A percentile compares a stretch with the other conserved stretches of the same genome.
phyloP scores from a whole-genome alignment of 768 basidiomycete species.

The Gloeostereum incarnatum region DNA sequence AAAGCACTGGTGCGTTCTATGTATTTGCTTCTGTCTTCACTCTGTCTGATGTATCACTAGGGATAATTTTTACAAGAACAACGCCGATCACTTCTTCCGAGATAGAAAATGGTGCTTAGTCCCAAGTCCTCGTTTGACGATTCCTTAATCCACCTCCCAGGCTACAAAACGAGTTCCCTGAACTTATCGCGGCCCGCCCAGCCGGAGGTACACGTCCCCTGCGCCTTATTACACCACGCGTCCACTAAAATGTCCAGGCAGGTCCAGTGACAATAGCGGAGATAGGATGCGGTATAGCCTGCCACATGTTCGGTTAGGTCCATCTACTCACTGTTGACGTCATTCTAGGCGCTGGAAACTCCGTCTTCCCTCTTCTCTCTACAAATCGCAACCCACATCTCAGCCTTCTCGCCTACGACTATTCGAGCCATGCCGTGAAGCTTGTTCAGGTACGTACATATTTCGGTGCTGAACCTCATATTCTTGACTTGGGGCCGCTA shows the following conservation, averaged over 20 bases:
- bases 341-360: slow-evolving; percentile 80
- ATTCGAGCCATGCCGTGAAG: slow-evolving; percentile 80
- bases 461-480: neutral
- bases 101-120: slow-evolving; percentile 73
- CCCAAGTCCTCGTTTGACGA: neutral
- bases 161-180: slow-evolving; percentile 93
- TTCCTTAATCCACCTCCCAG: slow-evolving; percentile 22
- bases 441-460: slow-evolving; percentile 66
- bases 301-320: slow-evolving; percentile 2
- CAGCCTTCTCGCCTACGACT: slow-evolving; percentile 78
- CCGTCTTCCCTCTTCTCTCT: slow-evolving; percentile 82
- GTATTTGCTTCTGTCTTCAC: neutral
- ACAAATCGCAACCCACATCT: slow-evolving; percentile 77
- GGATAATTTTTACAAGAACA: slow-evolving; percentile 90
- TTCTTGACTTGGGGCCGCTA: slow-evolving; percentile 17
- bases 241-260: slow-evolving; percentile 37
- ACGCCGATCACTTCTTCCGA: slow-evolving; percentile 85
- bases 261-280: slow-evolving; percentile 74
- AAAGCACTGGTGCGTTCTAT: slow-evolving; percentile 49
- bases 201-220: slow-evolving; percentile 33
- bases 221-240: slow-evolving; percentile 2
- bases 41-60: slow-evolving; percentile 35
- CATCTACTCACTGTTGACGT: neutral
- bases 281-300: slow-evolving; percentile 74
- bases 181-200: slow-evolving; percentile 63